Conservation (phyloP, 1,139 yeast genomes). For the Wickerhamiella pararugosa region DNA sequence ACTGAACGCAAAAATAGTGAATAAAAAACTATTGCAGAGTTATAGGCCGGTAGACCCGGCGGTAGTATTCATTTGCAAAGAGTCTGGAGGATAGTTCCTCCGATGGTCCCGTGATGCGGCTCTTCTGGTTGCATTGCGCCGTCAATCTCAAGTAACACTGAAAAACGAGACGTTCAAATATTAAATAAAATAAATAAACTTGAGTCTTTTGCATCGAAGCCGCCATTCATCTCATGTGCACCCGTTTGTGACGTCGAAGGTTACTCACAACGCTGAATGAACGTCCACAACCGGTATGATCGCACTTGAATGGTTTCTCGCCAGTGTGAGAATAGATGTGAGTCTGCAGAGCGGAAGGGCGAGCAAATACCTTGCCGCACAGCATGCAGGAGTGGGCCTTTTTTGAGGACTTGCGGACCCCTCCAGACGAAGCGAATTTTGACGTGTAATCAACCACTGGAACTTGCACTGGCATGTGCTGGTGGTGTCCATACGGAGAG, state of each 20-base stretch:
- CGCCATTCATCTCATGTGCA: conserved; percentile 30
- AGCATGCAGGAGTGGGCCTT: conserved; percentile 36
- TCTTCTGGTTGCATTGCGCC: not conserved
- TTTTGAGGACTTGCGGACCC: conserved; percentile 19
- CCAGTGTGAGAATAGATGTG: conserved; percentile 81
- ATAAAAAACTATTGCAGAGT: too few relatives aligned
- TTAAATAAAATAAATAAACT: not conserved
- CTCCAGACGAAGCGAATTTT: not conserved
- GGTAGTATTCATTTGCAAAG: not conserved
- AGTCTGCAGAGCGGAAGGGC: conserved; percentile 70
- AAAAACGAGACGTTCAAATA: not conserved
- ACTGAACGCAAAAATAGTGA: not conserved
- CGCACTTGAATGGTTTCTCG: conserved; percentile 62
- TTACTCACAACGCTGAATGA: conserved; percentile 67
- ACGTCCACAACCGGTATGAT: conserved; percentile 51
- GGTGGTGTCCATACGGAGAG: conserved; percentile 2
- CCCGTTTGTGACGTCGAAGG: conserved; percentile 60
- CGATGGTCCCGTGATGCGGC: not conserved
- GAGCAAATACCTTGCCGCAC: conserved; percentile 64
- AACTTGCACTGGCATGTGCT: not conserved
- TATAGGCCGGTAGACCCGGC: too few relatives aligned
- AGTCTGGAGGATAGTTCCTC: not conserved
- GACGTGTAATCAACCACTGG: not conserved
- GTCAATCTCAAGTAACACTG: not conserved
- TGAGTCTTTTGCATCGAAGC: not conserved